Conservation (phyloP, 2,329 filamentous ascomycete species). For the Coniochaeta ligniaria region DNA sequence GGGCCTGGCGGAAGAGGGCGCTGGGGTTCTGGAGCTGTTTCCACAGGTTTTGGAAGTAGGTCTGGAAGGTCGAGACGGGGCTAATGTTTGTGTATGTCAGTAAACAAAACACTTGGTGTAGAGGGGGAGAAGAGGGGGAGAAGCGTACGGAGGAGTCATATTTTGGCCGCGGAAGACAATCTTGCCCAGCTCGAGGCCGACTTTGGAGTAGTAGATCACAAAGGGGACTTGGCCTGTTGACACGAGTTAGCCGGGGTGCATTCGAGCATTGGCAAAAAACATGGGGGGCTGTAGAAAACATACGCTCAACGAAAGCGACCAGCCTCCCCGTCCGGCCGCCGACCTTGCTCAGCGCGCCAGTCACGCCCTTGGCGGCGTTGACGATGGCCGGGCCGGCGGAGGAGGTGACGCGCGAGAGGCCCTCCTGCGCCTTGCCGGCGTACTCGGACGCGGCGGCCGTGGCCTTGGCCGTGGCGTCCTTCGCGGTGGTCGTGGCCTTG, state of each 20-base stretch:
- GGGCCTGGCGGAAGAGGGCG: conserved; percentile 38
- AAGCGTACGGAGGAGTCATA: conserved; percentile 89
- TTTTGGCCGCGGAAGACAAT: conserved; percentile 81
- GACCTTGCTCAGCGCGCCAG: conserved; percentile 63
- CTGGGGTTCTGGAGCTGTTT: conserved; percentile 65
- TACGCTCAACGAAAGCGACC: conserved; percentile 80
- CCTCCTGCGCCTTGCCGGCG: conserved; percentile 66
- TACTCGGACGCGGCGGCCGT: conserved; percentile 35
- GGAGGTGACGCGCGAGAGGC: conserved; percentile 73
- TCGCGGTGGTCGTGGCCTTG: conserved; percentile 21
- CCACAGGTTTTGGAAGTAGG: conserved; percentile 71
- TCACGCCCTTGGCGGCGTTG: conserved; percentile 61
- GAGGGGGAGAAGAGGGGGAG: not conserved
- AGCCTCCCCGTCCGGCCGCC: conserved; percentile 78
- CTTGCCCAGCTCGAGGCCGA: conserved; percentile 80
- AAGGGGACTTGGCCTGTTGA: conserved; percentile 72
- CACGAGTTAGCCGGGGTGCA: conserved; percentile 8
- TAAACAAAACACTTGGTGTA: not conserved
- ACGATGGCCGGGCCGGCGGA: conserved; percentile 72
- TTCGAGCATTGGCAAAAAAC: too few species aligned
- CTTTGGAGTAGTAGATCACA: conserved; percentile 85
- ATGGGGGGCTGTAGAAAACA: too few species aligned
- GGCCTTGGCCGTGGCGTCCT: conserved; percentile 34
- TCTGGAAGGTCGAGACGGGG: conserved; percentile 73
- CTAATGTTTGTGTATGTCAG: conserved; percentile 35